These are phyloP conservation scores for Saccharomycopsis synnaedendra DNA, from an alignment of 805 yeast species.

Conservation along the genomic window DNA sequence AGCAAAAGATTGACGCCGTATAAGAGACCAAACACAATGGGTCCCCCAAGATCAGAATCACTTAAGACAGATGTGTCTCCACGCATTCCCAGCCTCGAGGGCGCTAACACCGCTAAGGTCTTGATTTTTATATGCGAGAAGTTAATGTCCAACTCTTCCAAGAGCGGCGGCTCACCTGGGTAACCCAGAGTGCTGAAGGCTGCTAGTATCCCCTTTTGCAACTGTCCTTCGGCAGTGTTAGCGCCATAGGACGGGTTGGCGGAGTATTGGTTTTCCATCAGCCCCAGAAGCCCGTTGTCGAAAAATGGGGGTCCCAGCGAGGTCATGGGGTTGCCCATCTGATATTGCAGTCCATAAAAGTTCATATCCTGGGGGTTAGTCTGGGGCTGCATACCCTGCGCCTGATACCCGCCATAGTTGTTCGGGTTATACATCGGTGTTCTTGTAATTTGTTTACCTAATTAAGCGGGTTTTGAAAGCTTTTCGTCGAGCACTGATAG, in stretches of 20 bases:
- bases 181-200: slow-evolving; percentile 92
- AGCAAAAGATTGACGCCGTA: slow-evolving; percentile 76
- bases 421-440: slow-evolving; percentile 12
- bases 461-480: too few relatives aligned
- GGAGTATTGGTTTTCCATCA: slow-evolving; percentile 17
- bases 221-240: slow-evolving; percentile 20
- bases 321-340: not conserved
- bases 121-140: slow-evolving; percentile 77
- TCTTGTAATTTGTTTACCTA: too few relatives aligned
- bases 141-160: slow-evolving; percentile 90
- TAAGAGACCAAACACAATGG: slow-evolving; percentile 73
- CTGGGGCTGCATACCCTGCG: not conserved
- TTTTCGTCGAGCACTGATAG: too few relatives aligned
- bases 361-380: slow-evolving; percentile 7
- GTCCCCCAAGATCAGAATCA: slow-evolving; percentile 93
- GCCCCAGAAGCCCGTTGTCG: slow-evolving; percentile 8
- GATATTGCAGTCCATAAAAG: slow-evolving; percentile 9
- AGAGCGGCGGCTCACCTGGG: slow-evolving; percentile 85
- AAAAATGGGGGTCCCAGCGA: slow-evolving; percentile 13
- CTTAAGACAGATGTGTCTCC: slow-evolving; percentile 44
- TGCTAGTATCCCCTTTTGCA: slow-evolving; percentile 72
- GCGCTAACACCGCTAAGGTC: slow-evolving; percentile 79
- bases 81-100: slow-evolving; percentile 22
- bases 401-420: slow-evolving; percentile 2
- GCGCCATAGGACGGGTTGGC: slow-evolving; percentile 2